phyloP scores from a whole-genome alignment of 2,329 filamentous ascomycete genomes.

The Neofusicoccum umdonicola region DNA sequence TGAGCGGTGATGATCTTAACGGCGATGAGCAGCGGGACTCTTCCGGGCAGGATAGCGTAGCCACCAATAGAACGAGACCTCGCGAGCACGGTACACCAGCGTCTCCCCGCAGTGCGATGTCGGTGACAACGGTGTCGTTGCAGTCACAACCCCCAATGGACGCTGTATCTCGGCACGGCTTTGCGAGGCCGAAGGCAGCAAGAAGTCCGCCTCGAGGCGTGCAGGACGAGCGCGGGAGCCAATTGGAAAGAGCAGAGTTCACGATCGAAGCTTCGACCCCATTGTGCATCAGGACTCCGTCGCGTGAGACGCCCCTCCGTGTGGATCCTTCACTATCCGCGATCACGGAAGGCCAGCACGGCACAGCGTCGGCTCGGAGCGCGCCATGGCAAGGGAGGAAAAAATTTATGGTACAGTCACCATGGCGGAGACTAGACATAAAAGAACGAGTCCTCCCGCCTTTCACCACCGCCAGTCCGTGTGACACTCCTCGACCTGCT shows the following conservation, averaged over 20 bases:
- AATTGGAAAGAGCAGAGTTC: background rate
- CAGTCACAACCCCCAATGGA: background rate
- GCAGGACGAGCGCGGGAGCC: background rate
- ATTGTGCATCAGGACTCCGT: background rate
- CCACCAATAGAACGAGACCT: background rate
- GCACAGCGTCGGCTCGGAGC: conserved; percentile 1
- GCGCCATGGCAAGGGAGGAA: background rate
- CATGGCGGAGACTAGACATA: background rate
- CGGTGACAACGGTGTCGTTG: background rate
- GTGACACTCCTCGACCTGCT: background rate
- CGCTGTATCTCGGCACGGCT: background rate
- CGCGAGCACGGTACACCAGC: background rate
- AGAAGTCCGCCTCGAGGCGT: background rate
- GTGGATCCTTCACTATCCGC: conserved; percentile 10
- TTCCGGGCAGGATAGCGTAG: background rate
- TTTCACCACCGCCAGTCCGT: background rate
- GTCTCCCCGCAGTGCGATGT: background rate
- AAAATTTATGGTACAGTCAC: conserved; percentile 1
- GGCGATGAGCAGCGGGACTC: background rate
- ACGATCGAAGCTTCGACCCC: background rate
- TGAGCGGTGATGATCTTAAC: background rate
- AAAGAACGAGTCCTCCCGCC: background rate
- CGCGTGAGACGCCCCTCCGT: conserved; percentile 2
- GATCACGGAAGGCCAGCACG: conserved; percentile 1
- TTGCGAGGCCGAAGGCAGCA: background rate